Base-by-base conservation (phyloP, 75 land plant genomes). In the Pseudotsuga menziesii region DNA sequence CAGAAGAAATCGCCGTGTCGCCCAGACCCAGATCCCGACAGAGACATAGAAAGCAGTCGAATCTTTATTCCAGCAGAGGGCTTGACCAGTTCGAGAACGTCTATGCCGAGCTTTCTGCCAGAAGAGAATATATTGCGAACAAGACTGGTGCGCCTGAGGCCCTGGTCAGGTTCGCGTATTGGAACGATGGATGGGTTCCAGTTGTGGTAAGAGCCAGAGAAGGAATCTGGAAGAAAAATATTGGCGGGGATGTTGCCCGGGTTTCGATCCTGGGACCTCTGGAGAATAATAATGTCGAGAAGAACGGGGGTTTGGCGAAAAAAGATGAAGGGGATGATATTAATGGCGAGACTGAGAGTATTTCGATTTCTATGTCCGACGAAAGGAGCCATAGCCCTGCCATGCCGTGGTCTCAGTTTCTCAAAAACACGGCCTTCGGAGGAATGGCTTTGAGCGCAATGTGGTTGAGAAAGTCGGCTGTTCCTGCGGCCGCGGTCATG, bases 61-160 rank as follows among this genome's bases (percentile, higher is more conserved):
- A 76, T 62, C 67, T 69, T 17, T 76, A 52, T 48, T 58, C 78
- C 0, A 20, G 32, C 36, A n/a, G 72, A 9, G 78, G 78, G 9
- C 72, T 77, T 52, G 78, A 77, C 12, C 44, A 61, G 39, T 77
- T 77, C 35, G 78, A 71, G 26, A n/a, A 2, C 14, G 22, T 77
- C 52, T 16, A 23, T 61, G 48, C 71, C 11, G 78, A 77, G 23
- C 72, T 77, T 8, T 39, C 62, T 27, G 78, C 78, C 2, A 77
- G 44, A 23, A 62, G 78, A 23, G 78, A 77, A 27, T 25, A 77
- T 36, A 27, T 77, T n/a, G 67, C 71, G 3, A 66, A 27, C 4
- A 61, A 77, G 52, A 58, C 66, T 15, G 71, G 63, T 71, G 48
- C 71, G 14, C 72, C 78, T 6, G 70, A 61, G 26, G 48, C 71